Conservation (phyloP, 495 filamentous ascomycete species). For the Friedmanniomyces simplex region DNA sequence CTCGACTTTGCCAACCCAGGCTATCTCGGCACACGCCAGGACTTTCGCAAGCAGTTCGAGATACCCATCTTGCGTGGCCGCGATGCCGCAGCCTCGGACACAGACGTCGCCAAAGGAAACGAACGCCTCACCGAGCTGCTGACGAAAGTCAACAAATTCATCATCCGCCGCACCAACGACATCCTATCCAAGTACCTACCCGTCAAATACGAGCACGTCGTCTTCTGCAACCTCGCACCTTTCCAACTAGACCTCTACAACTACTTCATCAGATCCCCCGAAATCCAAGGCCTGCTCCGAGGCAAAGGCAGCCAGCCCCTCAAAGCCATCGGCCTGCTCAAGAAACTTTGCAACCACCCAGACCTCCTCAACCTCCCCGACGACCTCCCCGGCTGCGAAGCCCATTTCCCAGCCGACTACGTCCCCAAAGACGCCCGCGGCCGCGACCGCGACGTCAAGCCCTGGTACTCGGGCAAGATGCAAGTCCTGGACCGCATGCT, state of each 20-base stretch:
- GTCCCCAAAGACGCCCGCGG: slow-evolving; percentile 77
- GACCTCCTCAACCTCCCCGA: slow-evolving; percentile 76
- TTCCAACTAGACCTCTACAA: slow-evolving; percentile 94
- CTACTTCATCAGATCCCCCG: slow-evolving; percentile 90
- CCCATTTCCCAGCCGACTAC: slow-evolving; percentile 77
- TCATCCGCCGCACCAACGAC: slow-evolving; percentile 96
- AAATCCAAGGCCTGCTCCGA: slow-evolving; percentile 82
- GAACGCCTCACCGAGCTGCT: slow-evolving; percentile 74
- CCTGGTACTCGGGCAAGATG: slow-evolving; percentile 99
- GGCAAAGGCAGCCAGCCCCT: slow-evolving; percentile 95
- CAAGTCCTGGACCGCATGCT: slow-evolving; percentile 97
- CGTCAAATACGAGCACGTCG: slow-evolving; percentile 98
- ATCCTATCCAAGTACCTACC: slow-evolving; percentile 96
- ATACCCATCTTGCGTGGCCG: slow-evolving; percentile 85
- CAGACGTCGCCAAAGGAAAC: slow-evolving; percentile 73
- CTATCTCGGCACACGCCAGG: slow-evolving; percentile 73
- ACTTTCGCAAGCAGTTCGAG: slow-evolving; percentile 94
- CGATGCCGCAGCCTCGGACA: slow-evolving; percentile 80
- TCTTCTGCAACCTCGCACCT: slow-evolving; percentile 93
- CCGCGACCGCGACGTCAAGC: slow-evolving; percentile 81
- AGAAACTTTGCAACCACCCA: slow-evolving; percentile 98
- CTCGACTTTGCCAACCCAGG: slow-evolving; percentile 96
- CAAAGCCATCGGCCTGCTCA: slow-evolving; percentile 91
- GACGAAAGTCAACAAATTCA: slow-evolving; percentile 89
- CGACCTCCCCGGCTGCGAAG: slow-evolving; percentile 81